Evolutionary conservation across 345 rosid species (phyloP).

Genomic region (Gossypium australe): DNA sequence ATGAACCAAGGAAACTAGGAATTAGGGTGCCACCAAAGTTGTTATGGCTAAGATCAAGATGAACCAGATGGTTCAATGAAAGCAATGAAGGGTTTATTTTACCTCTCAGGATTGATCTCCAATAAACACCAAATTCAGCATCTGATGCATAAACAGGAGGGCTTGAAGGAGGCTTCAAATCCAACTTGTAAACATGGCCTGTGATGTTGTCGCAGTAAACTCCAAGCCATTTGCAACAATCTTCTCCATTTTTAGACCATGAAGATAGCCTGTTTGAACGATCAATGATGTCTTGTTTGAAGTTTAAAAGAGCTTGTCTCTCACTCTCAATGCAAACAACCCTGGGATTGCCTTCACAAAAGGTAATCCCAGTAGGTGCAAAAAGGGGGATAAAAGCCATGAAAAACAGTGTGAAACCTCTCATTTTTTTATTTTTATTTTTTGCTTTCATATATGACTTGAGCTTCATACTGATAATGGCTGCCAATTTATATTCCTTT

Average conservation of each 20-base stretch:
- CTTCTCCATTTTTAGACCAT: conserved; percentile 13
- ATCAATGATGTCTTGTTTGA: conserved; percentile 21
- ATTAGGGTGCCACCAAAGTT: conserved; percentile 8
- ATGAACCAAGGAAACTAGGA: conserved; percentile 15
- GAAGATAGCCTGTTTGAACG: conserved; percentile 17
- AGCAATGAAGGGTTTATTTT: conserved; percentile 10
- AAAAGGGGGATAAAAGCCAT: not conserved
- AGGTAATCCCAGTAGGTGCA: not conserved
- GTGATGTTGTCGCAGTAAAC: conserved; percentile 23
- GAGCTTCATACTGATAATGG: not conserved
- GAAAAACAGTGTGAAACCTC: not conserved
- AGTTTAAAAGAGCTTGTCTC: conserved; percentile 17
- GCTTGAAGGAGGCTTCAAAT: not conserved
- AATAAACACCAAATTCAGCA: not conserved
- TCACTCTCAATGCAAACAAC: conserved; percentile 15
- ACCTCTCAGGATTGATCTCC: not conserved
- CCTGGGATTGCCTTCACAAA: not conserved
- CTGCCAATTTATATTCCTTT: conserved; percentile 1
- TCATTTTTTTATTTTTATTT: not conserved
- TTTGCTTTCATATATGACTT: not conserved
- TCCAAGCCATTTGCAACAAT: conserved; percentile 29
- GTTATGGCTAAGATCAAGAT: not conserved
- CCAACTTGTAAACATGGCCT: conserved; percentile 19
- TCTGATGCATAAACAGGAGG: not conserved
- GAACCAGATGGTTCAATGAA: not conserved